Conservation (phyloP, 306 rosid species). For the Vicia villosa region DNA sequence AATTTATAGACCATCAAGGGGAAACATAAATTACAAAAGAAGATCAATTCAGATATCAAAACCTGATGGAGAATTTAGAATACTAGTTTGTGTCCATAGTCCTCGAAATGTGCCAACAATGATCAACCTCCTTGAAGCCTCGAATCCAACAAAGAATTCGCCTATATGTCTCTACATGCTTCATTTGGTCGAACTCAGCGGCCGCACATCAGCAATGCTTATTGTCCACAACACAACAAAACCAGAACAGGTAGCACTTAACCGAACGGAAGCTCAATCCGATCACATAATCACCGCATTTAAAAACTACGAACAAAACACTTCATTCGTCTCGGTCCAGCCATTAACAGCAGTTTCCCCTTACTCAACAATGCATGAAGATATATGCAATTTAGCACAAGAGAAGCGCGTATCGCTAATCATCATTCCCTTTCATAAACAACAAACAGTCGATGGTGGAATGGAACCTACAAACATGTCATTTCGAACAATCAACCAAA, state of each 20-base stretch:
- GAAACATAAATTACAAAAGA: conserved; percentile 55
- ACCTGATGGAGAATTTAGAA: conserved; percentile 64
- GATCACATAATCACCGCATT: conserved; percentile 89
- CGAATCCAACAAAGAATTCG: conserved; percentile 70
- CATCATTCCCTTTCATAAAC: conserved; percentile 88
- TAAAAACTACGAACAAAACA: conserved; percentile 71
- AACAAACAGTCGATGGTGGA: conserved; percentile 93
- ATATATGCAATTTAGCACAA: conserved; percentile 73
- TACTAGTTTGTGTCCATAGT: conserved; percentile 69
- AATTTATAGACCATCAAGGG: conserved; percentile 69
- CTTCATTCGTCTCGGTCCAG: conserved; percentile 56
- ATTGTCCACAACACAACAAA: conserved; percentile 76
- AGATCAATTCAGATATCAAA: conserved; percentile 65
- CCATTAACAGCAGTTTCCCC: conserved; percentile 91
- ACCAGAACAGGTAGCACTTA: conserved; percentile 54
- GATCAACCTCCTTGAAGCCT: conserved; percentile 82
- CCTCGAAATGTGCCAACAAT: conserved; percentile 89
- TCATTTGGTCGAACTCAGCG: conserved; percentile 86
- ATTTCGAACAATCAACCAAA: conserved; percentile 66
- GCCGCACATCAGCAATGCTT: conserved; percentile 96
- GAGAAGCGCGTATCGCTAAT: conserved; percentile 76
- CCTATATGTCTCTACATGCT: conserved; percentile 77
- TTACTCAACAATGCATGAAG: conserved; percentile 91
- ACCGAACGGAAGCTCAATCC: conserved; percentile 80
- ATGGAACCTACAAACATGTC: conserved; percentile 88